A percentile compares a stretch with the other conserved stretches of the same genome.
Conservation (phyloP, 352 stramenopile genomes). For the Phytopythium cucurbitacearum region DNA sequence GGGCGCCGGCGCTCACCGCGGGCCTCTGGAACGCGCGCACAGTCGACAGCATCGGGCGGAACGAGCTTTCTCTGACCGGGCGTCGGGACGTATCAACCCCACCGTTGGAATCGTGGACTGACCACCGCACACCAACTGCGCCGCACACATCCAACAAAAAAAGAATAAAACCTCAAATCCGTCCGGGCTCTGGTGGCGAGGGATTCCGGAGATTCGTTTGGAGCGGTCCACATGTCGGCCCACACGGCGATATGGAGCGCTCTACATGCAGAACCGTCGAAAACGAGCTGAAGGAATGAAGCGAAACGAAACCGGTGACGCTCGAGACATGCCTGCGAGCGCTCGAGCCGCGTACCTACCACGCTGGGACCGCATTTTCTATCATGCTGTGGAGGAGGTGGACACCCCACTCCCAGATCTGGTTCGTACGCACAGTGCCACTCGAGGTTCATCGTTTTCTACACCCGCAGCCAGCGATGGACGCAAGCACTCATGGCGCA, state of each 20-base stretch:
- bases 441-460: too few species aligned
- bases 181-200: slow-evolving; percentile 1
- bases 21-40: slow-evolving; percentile 27
- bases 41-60: slow-evolving; percentile 21
- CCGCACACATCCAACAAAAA: slow-evolving; percentile 12
- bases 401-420: too few species aligned
- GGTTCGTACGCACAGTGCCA: too few species aligned
- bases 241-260: slow-evolving; percentile 3
- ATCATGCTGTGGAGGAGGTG: too few species aligned
- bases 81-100: slow-evolving; percentile 8
- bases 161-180: slow-evolving; percentile 7
- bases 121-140: slow-evolving; percentile 8
- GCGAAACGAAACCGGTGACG: too few species aligned
- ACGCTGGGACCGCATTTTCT: too few species aligned
- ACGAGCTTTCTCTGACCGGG: slow-evolving; percentile 7
- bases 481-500: too few species aligned
- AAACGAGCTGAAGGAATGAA: neutral
- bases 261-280: slow-evolving; percentile 5
- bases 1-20: slow-evolving; percentile 34
- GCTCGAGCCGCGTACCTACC: too few species aligned
- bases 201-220: slow-evolving; percentile 28
- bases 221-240: slow-evolving; percentile 3
- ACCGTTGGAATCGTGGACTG: slow-evolving; percentile 34
- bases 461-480: too few species aligned
- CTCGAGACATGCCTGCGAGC: too few species aligned